Percentiles rank a stretch among this genome's conserved stretches.
These are phyloP conservation scores for Mangifera indica DNA, from an alignment of 345 rosid genomes.

Conservation along the genomic window DNA sequence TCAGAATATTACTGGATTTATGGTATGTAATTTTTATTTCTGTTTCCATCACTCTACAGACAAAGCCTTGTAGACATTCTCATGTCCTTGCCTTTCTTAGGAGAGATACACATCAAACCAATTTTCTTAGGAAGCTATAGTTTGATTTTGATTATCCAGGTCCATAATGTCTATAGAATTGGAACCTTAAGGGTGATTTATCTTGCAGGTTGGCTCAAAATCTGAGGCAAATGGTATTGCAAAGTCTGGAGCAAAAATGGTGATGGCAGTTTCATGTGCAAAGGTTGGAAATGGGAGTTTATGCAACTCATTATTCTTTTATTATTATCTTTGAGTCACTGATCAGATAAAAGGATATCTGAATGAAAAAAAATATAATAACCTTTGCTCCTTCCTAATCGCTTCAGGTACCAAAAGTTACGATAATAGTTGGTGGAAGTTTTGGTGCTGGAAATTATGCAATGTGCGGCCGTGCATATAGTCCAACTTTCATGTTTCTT, in stretches of 20 bases:
- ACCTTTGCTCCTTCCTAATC: background rate
- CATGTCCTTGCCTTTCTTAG: background rate
- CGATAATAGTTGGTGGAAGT: conserved; percentile 88
- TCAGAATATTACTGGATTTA: conserved; percentile 94
- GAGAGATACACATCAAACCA: background rate
- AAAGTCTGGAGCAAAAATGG: conserved; percentile 97
- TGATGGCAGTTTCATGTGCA: conserved; percentile 98
- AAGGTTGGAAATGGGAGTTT: conserved; percentile 46
- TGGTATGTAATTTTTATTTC: conserved; percentile 46
- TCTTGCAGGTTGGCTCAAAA: conserved; percentile 84
- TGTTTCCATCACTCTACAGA: conserved; percentile 7
- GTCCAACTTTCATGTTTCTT: conserved; percentile 82
- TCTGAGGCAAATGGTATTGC: conserved; percentile 98
- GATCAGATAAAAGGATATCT: background rate
- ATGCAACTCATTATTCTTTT: background rate
- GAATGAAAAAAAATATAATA: conserved; percentile 2
- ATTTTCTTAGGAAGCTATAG: background rate
- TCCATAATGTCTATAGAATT: too few species aligned
- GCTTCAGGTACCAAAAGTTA: conserved; percentile 79
- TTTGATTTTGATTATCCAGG: too few species aligned
- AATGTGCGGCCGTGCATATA: conserved; percentile 97
- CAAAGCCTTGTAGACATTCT: conserved; percentile 5
- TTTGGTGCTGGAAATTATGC: conserved; percentile 99
- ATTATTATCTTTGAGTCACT: background rate
- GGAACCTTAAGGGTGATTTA: background rate